Evolutionary conservation across 176 grass and related monocot genomes (phyloP).

Genomic region (Ensete ventricosum): DNA sequence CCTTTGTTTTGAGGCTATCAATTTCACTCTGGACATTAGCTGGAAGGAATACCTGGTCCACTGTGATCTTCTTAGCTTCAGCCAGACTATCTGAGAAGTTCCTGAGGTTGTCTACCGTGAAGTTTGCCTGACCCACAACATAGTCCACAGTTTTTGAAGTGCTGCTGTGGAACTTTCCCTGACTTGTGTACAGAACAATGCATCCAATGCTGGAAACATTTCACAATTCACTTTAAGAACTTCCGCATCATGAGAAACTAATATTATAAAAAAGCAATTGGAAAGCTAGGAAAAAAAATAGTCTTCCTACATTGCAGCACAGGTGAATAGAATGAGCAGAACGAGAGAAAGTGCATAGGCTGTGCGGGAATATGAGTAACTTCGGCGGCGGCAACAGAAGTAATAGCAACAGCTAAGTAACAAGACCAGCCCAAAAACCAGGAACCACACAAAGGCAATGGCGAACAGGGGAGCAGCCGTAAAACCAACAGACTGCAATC

Average conservation of each 20-base stretch:
- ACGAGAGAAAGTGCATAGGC: conserved; percentile 44
- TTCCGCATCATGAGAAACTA: not conserved
- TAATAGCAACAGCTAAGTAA: conserved; percentile 54
- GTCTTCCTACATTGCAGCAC: conserved; percentile 45
- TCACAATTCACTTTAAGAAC: not conserved
- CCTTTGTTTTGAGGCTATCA: conserved; percentile 42
- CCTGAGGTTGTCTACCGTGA: conserved; percentile 56
- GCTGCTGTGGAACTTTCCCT: conserved; percentile 45
- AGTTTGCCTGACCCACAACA: conserved; percentile 54
- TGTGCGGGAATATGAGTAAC: conserved; percentile 40
- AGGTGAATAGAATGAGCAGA: conserved; percentile 59
- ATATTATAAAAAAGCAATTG: not conserved
- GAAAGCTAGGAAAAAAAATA: no score
- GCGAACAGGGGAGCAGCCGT: conserved; percentile 54
- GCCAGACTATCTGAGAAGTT: conserved; percentile 60
- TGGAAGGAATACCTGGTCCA: conserved; percentile 68
- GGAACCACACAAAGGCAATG: conserved; percentile 44
- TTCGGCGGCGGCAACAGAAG: conserved; percentile 57
- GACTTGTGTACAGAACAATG: conserved; percentile 37
- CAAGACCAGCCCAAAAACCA: conserved; percentile 44
- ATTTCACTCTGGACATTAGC: conserved; percentile 49
- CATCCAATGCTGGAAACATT: conserved; percentile 45
- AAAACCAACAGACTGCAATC: conserved; percentile 56
- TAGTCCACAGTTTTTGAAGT: conserved; percentile 50
- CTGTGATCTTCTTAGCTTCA: conserved; percentile 44